A percentile compares a stretch with the other conserved stretches of the same genome.
These are phyloP conservation scores for Trametes coccinea DNA, from an alignment of 768 basidiomycete genomes.

Conservation along the genomic window DNA sequence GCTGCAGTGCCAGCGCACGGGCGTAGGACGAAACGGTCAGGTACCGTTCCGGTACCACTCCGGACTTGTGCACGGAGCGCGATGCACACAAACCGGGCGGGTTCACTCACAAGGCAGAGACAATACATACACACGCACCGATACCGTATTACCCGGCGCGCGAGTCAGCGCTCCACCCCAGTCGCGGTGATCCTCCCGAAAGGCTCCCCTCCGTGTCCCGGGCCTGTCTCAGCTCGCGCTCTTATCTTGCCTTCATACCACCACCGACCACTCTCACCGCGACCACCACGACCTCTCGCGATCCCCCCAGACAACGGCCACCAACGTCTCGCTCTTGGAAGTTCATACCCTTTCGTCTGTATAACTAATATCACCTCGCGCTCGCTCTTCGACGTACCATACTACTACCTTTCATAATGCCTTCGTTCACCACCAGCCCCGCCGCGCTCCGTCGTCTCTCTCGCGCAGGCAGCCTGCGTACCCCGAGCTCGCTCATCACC, in stretches of 20 bases:
- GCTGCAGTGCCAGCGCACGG: too few relatives aligned
- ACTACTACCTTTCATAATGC: slow-evolving; percentile 14
- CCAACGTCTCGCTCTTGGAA: background rate
- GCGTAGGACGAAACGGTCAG: background rate
- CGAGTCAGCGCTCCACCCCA: slow-evolving; percentile 13
- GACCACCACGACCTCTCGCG: background rate
- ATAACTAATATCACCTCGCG: background rate
- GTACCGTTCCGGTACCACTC: slow-evolving; percentile 14
- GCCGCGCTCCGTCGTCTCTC: slow-evolving; percentile 16
- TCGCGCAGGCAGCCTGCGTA: slow-evolving; percentile 2
- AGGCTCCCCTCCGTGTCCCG: slow-evolving; percentile 2
- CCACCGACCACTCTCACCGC: background rate
- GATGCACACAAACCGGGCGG: background rate
- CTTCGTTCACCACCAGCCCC: slow-evolving; percentile 13
- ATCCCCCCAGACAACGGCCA: background rate
- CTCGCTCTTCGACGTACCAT: background rate
- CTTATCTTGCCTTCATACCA: slow-evolving; percentile 13
- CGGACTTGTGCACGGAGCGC: background rate
- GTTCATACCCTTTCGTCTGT: background rate
- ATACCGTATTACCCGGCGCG: background rate
- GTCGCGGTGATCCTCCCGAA: slow-evolving; percentile 10
- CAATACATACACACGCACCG: background rate
- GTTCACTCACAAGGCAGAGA: background rate
- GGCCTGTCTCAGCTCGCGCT: slow-evolving; percentile 5
- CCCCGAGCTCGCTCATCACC: background rate